These are phyloP conservation scores for Aspergillus novoparasiticus DNA, from an alignment of 2,329 filamentous ascomycete species.

Conservation along the genomic window DNA sequence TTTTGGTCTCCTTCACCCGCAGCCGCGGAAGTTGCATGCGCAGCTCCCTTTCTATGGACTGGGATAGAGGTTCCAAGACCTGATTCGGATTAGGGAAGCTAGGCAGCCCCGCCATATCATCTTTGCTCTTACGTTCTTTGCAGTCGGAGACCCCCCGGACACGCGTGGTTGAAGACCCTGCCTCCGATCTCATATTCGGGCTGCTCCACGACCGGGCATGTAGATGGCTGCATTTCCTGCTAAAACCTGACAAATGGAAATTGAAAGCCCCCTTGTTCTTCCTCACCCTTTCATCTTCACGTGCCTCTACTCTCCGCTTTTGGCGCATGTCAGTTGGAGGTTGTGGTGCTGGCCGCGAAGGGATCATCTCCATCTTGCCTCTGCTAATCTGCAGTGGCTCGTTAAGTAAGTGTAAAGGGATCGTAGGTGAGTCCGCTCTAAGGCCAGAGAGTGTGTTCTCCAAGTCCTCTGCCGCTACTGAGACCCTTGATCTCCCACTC, in stretches of 20 bases:
- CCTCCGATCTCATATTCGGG: conserved; percentile 15
- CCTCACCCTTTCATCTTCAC: conserved; percentile 18
- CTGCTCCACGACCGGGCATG: conserved; percentile 24
- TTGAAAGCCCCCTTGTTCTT: conserved; percentile 21
- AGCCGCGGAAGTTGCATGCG: conserved; percentile 29
- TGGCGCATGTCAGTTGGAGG: conserved; percentile 27
- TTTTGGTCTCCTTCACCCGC: conserved; percentile 22
- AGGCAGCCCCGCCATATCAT: conserved; percentile 16
- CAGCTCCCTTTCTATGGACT: conserved; percentile 25
- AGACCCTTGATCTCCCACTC: conserved; percentile 27
- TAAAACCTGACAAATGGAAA: conserved; percentile 22
- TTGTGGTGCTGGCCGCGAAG: conserved; percentile 33
- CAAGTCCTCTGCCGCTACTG: conserved; percentile 40
- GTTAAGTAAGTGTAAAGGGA: conserved; percentile 24
- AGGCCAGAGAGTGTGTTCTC: conserved; percentile 36
- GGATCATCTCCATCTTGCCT: conserved; percentile 36
- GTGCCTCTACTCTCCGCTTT: conserved; percentile 8
- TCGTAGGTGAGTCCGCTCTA: conserved; percentile 14
- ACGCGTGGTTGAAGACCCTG: conserved; percentile 11
- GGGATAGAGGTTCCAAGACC: conserved; percentile 20
- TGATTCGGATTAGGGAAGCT: conserved; percentile 16
- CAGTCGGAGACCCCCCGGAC: not conserved
- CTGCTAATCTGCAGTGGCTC: conserved; percentile 37
- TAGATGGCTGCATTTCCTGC: conserved; percentile 16
- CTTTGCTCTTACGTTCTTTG: conserved; percentile 4